Base-by-base conservation (phyloP, 2,329 filamentous ascomycete species). In the Alternaria conjuncta region DNA sequence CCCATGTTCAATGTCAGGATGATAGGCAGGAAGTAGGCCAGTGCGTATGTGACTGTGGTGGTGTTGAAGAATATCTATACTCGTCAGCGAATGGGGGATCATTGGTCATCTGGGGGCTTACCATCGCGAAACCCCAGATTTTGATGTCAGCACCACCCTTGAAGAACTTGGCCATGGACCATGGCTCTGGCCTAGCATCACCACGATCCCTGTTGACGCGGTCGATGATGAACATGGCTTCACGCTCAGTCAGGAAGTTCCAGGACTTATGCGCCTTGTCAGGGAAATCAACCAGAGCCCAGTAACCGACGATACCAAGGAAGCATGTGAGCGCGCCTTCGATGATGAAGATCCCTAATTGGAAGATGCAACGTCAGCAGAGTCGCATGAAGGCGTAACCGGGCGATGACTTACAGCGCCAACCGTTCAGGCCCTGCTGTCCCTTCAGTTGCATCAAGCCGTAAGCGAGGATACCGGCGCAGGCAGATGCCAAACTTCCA, bases 1-100 rank as follows among this genome's bases (percentile, higher is more conserved):
- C 87, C 86, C 83, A 94, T 87, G 18, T 85, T 85, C 23, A 80
- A 68, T 9, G 75, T 74, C 6, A 96, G 87, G 70, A 96, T 92
- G 72, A 94, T 87, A 7, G 92, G 92, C 5, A 94, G 81, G 75
- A 94, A 95, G 78, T 92, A 95, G 3, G 91, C 90, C 9, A 96
- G 86, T 0, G 92, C 88, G 76, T 96, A 96, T 2, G 86, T 86
- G 55, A 92, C 86, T 11, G 91, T 92, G 0, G 92, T 93, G 2
- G 87, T 87, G 78, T 87, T 88, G 81, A 84, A 84, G 76, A 86
- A 87, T 57, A 87, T 82, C 75, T 76, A 15, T 32, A 9, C 3
- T 2, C 23, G 59, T 78, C 54, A 78, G 71, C 45, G 58, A 4
- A 13, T 26, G 47, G 25, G 5, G 13, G 10, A 4, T 11, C 4